Percentiles rank a stretch among this genome's conserved stretches.
Evolutionary conservation across 371 early-diverging fungal genomes (phyloP).

Genomic region (Synchytrium microbalum): DNA sequence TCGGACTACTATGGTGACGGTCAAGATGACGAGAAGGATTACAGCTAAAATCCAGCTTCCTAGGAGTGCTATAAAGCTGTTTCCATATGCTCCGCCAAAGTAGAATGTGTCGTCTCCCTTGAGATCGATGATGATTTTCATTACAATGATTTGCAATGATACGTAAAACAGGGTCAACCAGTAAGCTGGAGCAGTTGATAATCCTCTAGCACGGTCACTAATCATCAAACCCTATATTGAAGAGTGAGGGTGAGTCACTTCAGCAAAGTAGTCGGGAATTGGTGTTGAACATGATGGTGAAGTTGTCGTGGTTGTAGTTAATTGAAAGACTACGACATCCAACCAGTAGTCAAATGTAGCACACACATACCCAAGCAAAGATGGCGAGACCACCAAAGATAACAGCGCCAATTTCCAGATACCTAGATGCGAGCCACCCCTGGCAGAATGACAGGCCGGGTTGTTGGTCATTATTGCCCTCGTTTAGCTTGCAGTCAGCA

Average conservation of each 20-base stretch:
- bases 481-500: background rate
- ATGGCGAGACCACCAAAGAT: slow-evolving; percentile 10
- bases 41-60: background rate
- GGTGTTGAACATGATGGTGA: too few species aligned
- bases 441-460: slow-evolving; percentile 16
- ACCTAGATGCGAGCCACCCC: slow-evolving; percentile 11
- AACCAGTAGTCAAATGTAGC: too few species aligned
- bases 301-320: too few species aligned
- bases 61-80: background rate
- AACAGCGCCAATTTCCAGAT: slow-evolving; percentile 14
- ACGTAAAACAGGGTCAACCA: slow-evolving; percentile 14
- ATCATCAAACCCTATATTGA: slow-evolving; percentile 1
- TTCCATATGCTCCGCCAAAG: slow-evolving; percentile 5
- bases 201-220: background rate
- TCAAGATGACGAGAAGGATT: background rate
- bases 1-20: background rate
- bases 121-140: slow-evolving; percentile 8
- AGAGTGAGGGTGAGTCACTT: too few species aligned
- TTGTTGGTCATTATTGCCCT: background rate
- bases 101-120: slow-evolving; percentile 10
- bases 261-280: too few species aligned
- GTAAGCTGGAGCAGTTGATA: background rate
- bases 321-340: too few species aligned
- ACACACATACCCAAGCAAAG: slow-evolving; percentile 6
- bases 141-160: slow-evolving; percentile 10